Conservation (phyloP, 2,329 filamentous ascomycete species). For the Penicillium sp. region DNA sequence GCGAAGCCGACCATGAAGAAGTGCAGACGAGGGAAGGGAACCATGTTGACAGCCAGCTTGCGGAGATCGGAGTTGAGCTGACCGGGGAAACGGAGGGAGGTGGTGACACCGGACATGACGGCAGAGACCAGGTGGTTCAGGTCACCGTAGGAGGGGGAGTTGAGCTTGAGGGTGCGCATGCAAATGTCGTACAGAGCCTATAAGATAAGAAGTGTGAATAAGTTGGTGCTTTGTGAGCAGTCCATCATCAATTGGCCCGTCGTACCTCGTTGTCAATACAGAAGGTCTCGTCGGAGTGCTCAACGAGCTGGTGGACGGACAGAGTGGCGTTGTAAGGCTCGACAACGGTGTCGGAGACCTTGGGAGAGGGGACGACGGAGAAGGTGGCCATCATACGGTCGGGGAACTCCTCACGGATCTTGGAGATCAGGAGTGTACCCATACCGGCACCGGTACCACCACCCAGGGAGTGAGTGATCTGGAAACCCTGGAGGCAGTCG, state of each 20-base stretch:
- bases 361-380: slow-evolving; percentile 97
- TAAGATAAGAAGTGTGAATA: slow-evolving; percentile 3
- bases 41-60: slow-evolving; percentile 99
- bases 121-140: slow-evolving; percentile 99
- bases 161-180: slow-evolving; percentile 99
- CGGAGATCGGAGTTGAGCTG: slow-evolving; percentile 99
- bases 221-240: not conserved
- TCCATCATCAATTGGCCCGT: not conserved
- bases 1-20: slow-evolving; percentile 99
- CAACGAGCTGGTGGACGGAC: slow-evolving; percentile 97
- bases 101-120: slow-evolving; percentile 99
- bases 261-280: slow-evolving; percentile 97
- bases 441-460: slow-evolving; percentile 99
- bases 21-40: slow-evolving; percentile 99
- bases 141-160: slow-evolving; percentile 97
- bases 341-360: slow-evolving; percentile 99
- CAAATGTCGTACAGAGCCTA: slow-evolving; percentile 98
- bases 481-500: slow-evolving; percentile 99
- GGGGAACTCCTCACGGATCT: slow-evolving; percentile 99
- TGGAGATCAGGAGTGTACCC: slow-evolving; percentile 99
- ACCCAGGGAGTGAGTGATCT: slow-evolving; percentile 99
- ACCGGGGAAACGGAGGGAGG: slow-evolving; percentile 97
- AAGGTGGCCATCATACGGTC: slow-evolving; percentile 99
- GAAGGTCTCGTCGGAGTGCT: slow-evolving; percentile 99
- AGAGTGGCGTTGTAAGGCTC: slow-evolving; percentile 99